Percentiles rank a stretch among this genome's conserved stretches.
These are phyloP conservation scores for Pueraria montana DNA, from an alignment of 306 rosid genomes.

Conservation along the genomic window DNA sequence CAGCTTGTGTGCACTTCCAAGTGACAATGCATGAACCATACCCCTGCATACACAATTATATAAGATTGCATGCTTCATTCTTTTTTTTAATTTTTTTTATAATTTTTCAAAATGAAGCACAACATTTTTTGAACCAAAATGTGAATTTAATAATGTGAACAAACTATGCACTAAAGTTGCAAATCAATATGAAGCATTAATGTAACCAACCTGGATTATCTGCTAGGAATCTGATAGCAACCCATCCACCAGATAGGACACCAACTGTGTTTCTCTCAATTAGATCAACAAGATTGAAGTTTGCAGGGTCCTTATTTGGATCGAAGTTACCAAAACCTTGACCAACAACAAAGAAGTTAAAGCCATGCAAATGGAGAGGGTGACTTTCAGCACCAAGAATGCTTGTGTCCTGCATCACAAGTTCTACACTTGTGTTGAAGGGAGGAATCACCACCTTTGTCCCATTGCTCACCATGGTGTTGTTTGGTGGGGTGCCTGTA, in stretches of 20 bases:
- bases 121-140: background rate
- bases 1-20: constrained; percentile 75
- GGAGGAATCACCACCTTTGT: constrained; percentile 67
- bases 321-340: constrained; percentile 78
- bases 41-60: constrained; percentile 39
- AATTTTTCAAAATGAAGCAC: background rate
- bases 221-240: constrained; percentile 64
- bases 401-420: constrained; percentile 74
- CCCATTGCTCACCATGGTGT: constrained; percentile 72
- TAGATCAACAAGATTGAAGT: constrained; percentile 69
- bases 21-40: constrained; percentile 85
- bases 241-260: constrained; percentile 75
- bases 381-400: constrained; percentile 71
- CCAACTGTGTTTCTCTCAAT: constrained; percentile 67
- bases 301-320: constrained; percentile 56
- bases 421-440: constrained; percentile 69
- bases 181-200: background rate
- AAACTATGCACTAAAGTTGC: background rate
- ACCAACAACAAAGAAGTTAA: constrained; percentile 75
- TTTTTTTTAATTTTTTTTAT: too few species aligned
- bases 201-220: constrained; percentile 73
- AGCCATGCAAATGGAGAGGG: constrained; percentile 82
- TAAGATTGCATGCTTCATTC: too few species aligned
- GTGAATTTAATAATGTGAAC: background rate
- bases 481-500: constrained; percentile 67